Evolutionary conservation across 1,284 basidiomycete species (phyloP).

Genomic region (Ustilago shanxiensis): DNA sequence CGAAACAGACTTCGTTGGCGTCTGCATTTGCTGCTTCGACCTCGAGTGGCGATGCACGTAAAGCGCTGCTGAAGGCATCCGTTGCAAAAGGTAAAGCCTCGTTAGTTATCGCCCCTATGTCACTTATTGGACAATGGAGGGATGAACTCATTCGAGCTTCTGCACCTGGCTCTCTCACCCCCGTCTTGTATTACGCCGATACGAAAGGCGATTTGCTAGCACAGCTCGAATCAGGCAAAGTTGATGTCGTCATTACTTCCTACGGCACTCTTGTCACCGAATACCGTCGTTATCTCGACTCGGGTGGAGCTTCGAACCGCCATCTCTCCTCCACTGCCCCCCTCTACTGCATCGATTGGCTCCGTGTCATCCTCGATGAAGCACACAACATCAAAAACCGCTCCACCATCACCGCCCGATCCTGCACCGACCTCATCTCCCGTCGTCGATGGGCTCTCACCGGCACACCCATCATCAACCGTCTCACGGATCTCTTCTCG

Average conservation of each 20-base stretch:
- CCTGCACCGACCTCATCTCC: slow-evolving; percentile 85
- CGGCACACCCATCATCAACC: slow-evolving; percentile 94
- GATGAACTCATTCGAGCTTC: slow-evolving; percentile 80
- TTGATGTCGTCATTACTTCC: slow-evolving; percentile 86
- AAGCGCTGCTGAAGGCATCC: slow-evolving; percentile 42
- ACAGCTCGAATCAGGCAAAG: slow-evolving; percentile 73
- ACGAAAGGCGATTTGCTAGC: slow-evolving; percentile 81
- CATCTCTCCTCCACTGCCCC: slow-evolving; percentile 38
- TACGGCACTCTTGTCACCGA: slow-evolving; percentile 76
- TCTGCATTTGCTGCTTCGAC: slow-evolving; percentile 55
- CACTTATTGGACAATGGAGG: slow-evolving; percentile 89
- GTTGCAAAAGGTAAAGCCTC: slow-evolving; percentile 74
- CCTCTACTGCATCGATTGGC: slow-evolving; percentile 66
- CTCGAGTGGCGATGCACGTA: slow-evolving; percentile 22
- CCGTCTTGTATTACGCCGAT: slow-evolving; percentile 81
- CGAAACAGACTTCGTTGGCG: slow-evolving; percentile 58
- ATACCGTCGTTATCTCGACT: slow-evolving; percentile 56
- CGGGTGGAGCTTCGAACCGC: slow-evolving; percentile 36
- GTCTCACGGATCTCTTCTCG: slow-evolving; percentile 85
- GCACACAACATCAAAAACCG: slow-evolving; percentile 96
- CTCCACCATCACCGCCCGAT: slow-evolving; percentile 87
- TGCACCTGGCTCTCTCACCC: slow-evolving; percentile 75
- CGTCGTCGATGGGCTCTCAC: slow-evolving; percentile 91
- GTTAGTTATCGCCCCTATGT: slow-evolving; percentile 92
- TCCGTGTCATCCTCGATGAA: slow-evolving; percentile 76